Percentiles rank a stretch among this genome's conserved stretches.
Evolutionary conservation across 2,329 filamentous ascomycete species (phyloP).

Genomic region (Arthrinium puccinioides): DNA sequence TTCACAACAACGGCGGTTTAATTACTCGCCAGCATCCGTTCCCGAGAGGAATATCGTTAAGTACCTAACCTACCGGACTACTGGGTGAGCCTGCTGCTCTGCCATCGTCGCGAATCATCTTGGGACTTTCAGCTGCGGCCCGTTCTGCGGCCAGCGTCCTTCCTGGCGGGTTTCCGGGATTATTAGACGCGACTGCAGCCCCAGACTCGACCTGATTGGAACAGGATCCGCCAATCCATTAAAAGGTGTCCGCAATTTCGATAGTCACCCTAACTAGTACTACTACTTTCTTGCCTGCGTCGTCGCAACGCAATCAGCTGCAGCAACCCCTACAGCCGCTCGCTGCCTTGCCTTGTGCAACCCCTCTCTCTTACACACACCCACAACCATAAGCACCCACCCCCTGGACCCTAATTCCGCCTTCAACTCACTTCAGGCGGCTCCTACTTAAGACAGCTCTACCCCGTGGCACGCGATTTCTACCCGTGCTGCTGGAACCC

Average conservation of each 20-base stretch:
- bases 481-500: no score
- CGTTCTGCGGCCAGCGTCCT: conserved; percentile 22
- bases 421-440: no score
- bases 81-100: not conserved
- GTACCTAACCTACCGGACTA: no score
- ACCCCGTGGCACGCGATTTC: no score
- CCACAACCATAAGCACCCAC: no score
- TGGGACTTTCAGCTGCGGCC: conserved; percentile 24
- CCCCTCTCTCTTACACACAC: no score
- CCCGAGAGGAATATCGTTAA: no score
- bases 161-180: conserved; percentile 23
- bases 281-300: not conserved
- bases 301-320: no score
- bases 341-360: no score
- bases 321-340: conserved; percentile 1
- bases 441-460: no score
- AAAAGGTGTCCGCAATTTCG: not conserved
- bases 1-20: not conserved
- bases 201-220: conserved; percentile 20
- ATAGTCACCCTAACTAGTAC: not conserved
- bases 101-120: conserved; percentile 17
- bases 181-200: conserved; percentile 16
- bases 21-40: not conserved
- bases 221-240: conserved; percentile 16
- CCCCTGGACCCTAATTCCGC: no score